A percentile compares a stretch with the other conserved stretches of the same genome.
Evolutionary conservation across 2,329 filamentous ascomycete species (phyloP).

Genomic region (Rutstroemia sp.): DNA sequence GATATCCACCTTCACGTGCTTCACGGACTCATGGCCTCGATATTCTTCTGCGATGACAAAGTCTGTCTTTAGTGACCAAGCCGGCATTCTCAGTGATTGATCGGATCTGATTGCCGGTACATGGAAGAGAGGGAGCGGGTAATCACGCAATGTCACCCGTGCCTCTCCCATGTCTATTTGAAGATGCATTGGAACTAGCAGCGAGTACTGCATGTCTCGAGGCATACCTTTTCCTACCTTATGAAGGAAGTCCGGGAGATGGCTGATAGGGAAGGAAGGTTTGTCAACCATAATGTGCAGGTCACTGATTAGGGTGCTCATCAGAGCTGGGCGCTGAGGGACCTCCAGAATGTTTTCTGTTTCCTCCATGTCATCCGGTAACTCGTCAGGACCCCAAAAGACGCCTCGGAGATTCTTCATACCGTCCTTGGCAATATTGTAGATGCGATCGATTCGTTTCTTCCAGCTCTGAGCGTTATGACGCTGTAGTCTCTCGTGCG

Average conservation of each 20-base stretch:
- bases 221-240: conserved; percentile 96
- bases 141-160: conserved; percentile 80
- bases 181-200: conserved; percentile 85
- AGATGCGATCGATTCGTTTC: conserved; percentile 73
- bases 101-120: conserved; percentile 74
- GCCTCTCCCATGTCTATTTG: conserved; percentile 87
- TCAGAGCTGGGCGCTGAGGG: conserved; percentile 74
- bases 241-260: conserved; percentile 79
- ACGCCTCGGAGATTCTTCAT: conserved; percentile 71
- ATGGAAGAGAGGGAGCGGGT: conserved; percentile 85
- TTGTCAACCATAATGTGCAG: conserved; percentile 83
- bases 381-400: conserved; percentile 75
- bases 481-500: conserved; percentile 64
- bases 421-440: conserved; percentile 60
- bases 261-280: conserved; percentile 77
- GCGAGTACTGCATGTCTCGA: conserved; percentile 77
- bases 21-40: conserved; percentile 69
- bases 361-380: conserved; percentile 76
- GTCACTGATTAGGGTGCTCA: conserved; percentile 75
- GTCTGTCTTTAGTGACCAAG: conserved; percentile 77
- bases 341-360: conserved; percentile 80
- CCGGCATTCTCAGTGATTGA: conserved; percentile 73
- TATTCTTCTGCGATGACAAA: conserved; percentile 96
- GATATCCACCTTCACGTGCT: conserved; percentile 75
- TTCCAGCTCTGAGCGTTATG: conserved; percentile 92